Percentiles rank a stretch among this genome's conserved stretches.
phyloP scores from a whole-genome alignment of 108 stramenopile genomes.

The Heterococcus sp. region DNA sequence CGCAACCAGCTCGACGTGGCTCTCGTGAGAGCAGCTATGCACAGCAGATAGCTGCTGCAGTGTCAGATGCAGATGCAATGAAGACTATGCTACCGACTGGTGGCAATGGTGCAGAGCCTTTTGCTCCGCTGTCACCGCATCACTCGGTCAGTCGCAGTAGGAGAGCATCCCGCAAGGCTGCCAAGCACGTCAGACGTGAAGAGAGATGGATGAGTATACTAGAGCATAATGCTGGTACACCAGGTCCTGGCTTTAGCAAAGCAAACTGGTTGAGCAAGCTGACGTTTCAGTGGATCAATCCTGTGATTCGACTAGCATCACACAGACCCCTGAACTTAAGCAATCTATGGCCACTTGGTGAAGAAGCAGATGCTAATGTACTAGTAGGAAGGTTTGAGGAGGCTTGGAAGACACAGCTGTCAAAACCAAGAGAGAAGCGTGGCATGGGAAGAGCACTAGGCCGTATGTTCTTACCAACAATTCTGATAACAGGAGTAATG shows the following conservation, averaged over 20 bases:
- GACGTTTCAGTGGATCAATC: constrained; percentile 11
- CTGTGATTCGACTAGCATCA: constrained; percentile 8
- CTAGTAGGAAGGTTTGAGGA: constrained; percentile 1
- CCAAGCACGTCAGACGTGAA: background rate
- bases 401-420: too few species aligned
- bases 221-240: background rate
- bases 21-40: too few species aligned
- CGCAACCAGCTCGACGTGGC: too few species aligned
- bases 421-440: too few species aligned
- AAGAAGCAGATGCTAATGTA: background rate
- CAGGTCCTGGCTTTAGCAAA: background rate
- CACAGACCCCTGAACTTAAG: background rate
- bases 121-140: too few species aligned
- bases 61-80: too few species aligned
- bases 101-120: too few species aligned
- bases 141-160: too few species aligned
- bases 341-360: constrained; percentile 1
- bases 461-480: background rate
- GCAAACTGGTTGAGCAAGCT: background rate
- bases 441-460: background rate
- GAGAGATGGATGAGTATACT: background rate
- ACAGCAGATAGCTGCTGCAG: too few species aligned
- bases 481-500: constrained; percentile 8
- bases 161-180: background rate
- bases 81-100: too few species aligned